A percentile compares a stretch with the other conserved stretches of the same genome.
Evolutionary conservation across 768 basidiomycete species (phyloP).

Genomic region (Boletus reticuloceps): DNA sequence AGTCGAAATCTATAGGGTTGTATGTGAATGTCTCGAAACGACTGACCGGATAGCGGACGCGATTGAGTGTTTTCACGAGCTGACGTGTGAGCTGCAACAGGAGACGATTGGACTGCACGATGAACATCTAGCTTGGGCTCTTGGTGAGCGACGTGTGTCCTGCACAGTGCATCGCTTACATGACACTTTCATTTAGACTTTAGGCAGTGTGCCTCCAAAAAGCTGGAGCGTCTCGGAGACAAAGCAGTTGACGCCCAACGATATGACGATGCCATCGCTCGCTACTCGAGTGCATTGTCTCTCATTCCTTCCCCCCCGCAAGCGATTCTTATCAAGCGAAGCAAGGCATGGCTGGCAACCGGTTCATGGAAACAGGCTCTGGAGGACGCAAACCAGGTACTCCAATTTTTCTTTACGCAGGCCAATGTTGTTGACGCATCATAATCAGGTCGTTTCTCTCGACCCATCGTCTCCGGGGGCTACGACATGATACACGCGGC

Average conservation of each 20-base stretch:
- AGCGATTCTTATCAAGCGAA: too few relatives aligned
- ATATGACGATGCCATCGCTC: not conserved
- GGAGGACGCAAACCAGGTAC: too few relatives aligned
- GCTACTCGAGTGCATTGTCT: not conserved
- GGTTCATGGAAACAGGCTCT: too few relatives aligned
- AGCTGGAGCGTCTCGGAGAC: not conserved
- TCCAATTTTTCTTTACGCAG: too few relatives aligned
- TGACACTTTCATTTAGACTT: not conserved
- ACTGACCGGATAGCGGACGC: not conserved
- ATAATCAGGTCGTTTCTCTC: too few relatives aligned
- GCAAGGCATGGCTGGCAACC: too few relatives aligned
- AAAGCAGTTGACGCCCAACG: not conserved
- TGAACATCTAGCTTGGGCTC: not conserved
- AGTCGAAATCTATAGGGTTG: not conserved
- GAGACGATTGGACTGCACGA: not conserved
- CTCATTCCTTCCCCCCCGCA: not conserved
- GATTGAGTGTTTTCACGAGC: not conserved
- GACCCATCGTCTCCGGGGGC: too few relatives aligned
- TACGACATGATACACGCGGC: too few relatives aligned
- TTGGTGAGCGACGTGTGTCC: not conserved
- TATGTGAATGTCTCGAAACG: not conserved
- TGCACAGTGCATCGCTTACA: too few relatives aligned
- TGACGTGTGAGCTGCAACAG: not conserved
- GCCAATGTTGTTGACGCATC: too few relatives aligned
- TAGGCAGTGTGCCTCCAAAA: too few relatives aligned